Evolutionary conservation across 2,329 filamentous ascomycete species (phyloP).

Genomic region (Neonectria ditissima): DNA sequence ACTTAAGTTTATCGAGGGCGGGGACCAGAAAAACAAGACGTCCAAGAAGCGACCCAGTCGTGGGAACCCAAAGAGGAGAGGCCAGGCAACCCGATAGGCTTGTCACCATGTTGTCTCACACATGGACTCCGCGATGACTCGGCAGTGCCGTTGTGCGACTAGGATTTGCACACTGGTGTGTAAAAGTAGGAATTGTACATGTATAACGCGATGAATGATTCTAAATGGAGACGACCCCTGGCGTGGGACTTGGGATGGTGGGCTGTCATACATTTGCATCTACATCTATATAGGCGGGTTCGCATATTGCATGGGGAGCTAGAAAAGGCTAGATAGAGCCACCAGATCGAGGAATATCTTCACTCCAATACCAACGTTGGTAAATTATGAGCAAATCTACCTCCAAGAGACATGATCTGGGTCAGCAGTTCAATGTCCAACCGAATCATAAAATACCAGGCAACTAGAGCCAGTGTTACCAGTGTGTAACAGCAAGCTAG

Average conservation of each 20-base stretch:
- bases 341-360: conserved; percentile 43
- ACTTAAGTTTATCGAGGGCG: conserved; percentile 92
- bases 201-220: conserved; percentile 30
- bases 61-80: conserved; percentile 68
- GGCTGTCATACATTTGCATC: conserved; percentile 39
- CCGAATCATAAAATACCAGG: background rate
- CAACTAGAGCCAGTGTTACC: background rate
- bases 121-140: background rate
- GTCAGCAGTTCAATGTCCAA: background rate
- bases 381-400: conserved; percentile 19
- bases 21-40: conserved; percentile 63
- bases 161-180: conserved; percentile 22
- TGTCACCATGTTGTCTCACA: background rate
- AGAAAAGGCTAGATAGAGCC: conserved; percentile 23
- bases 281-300: conserved; percentile 36
- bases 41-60: conserved; percentile 68
- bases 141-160: conserved; percentile 4
- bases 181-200: conserved; percentile 39
- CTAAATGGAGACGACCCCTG: conserved; percentile 25
- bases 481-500: background rate
- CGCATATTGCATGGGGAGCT: conserved; percentile 38
- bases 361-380: conserved; percentile 37
- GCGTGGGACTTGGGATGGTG: conserved; percentile 25
- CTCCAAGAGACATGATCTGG: background rate
- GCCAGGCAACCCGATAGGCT: conserved; percentile 45